These are phyloP conservation scores for Imleria badia DNA, from an alignment of 768 basidiomycete genomes.

Conservation along the genomic window DNA sequence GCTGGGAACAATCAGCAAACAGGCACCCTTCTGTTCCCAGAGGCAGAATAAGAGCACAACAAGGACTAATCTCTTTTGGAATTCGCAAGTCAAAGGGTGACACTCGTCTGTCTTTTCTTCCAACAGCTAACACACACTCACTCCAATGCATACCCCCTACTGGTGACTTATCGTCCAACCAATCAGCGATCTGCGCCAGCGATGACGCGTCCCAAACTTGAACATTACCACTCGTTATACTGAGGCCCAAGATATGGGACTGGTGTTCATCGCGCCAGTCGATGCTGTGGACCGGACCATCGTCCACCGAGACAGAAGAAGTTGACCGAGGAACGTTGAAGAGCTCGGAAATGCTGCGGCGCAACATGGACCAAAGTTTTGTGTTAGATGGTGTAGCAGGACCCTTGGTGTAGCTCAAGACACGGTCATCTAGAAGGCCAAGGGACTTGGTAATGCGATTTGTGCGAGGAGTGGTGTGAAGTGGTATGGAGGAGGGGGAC, in stretches of 20 bases:
- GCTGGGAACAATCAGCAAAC: conserved; percentile 74
- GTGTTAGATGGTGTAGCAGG: conserved; percentile 33
- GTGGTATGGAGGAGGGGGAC: conserved; percentile 50
- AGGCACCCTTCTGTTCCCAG: conserved; percentile 73
- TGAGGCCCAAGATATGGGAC: conserved; percentile 48
- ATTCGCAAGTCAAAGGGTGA: conserved; percentile 38
- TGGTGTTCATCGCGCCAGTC: conserved; percentile 48
- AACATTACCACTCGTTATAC: conserved; percentile 50
- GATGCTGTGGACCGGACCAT: conserved; percentile 45
- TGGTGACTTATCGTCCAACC: conserved; percentile 34
- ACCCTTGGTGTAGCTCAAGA: conserved; percentile 53
- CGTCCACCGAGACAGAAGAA: conserved; percentile 32
- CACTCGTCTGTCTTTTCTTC: conserved; percentile 39
- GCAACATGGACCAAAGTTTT: conserved; percentile 47
- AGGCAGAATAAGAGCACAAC: conserved; percentile 58
- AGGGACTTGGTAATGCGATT: conserved; percentile 62
- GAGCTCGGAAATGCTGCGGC: conserved; percentile 52
- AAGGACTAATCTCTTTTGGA: conserved; percentile 35
- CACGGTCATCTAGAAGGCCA: conserved; percentile 54
- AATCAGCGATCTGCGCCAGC: conserved; percentile 29
- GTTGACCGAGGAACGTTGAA: conserved; percentile 35
- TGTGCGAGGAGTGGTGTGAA: conserved; percentile 66
- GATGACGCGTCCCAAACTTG: conserved; percentile 52
- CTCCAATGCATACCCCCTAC: conserved; percentile 44
- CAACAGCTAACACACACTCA: conserved; percentile 38